Base-by-base conservation (phyloP, 768 basidiomycete genomes). In the Lactarius sanguifluus region DNA sequence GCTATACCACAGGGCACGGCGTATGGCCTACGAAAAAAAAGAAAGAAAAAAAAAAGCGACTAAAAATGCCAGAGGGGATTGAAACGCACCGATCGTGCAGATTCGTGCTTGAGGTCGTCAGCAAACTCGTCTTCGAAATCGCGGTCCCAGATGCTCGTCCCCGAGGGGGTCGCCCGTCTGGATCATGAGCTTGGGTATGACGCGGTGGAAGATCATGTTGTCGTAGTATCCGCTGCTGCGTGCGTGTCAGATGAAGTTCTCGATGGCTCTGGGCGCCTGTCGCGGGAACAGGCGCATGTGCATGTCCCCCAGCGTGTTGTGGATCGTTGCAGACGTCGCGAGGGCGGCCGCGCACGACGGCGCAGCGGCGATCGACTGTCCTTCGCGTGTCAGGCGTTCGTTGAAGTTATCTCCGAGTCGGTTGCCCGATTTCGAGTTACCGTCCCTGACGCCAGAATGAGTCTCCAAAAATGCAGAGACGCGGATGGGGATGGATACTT, bases 101-200 rank as follows among this genome's bases (percentile, higher is more conserved):
- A 30, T 30, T 97, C 95, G 76, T 98, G 96, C 77, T 87, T 89
- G 66, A 95, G 78, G 55, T 92, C 89, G 70, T 95, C 89, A n/a
- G 88, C 83, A 73, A 98, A 94, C 77, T 98, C 96, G 73, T 98
- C 94, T 74, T 94, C 94, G 71, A 96, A 96, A 50, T 94, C 91
- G 62, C 80, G 76, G 2, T 88, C 94, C 94, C 95, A 97, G 66
- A 96, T 92, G 15, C 91, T 93, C 59, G 82, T 97, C 93, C 25
- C 92, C 94, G n/a, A 95, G 79, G 3, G 95, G 95, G 73, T 96
- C 94, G 36, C 94, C 94, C 5, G 94, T 96, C 81, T 97, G 95
- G 64, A 96, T 90, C 95, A 96, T 96, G 74, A 99, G 98, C 78
- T 99, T 98, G 67, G 93, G 85, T 74, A 99, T 98, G 69, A 98